A percentile compares a stretch with the other conserved stretches of the same genome.
phyloP scores from a whole-genome alignment of 2,329 filamentous ascomycete genomes.

The Coniochaeta sp. region DNA sequence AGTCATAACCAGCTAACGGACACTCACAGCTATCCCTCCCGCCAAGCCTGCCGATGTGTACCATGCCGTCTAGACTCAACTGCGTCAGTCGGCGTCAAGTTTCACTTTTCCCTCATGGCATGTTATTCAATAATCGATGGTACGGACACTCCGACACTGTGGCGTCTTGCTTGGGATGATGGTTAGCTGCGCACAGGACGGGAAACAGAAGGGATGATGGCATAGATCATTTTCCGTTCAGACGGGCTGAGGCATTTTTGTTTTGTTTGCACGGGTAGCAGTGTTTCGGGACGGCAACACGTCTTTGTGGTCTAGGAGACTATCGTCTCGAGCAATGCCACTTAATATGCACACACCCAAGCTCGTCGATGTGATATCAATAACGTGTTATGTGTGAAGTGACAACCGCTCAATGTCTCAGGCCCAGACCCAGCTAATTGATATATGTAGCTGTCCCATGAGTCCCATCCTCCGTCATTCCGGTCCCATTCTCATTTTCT shows the following conservation, averaged over 20 bases:
- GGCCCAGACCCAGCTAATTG: no score
- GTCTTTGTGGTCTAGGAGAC: not conserved
- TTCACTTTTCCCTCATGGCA: not conserved
- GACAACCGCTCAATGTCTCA: no score
- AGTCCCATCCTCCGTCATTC: no score
- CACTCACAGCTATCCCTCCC: not conserved
- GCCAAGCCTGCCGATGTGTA: not conserved
- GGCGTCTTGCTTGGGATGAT: not conserved
- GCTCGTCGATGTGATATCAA: no score
- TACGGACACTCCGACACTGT: not conserved
- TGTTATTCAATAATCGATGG: not conserved
- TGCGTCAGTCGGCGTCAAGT: not conserved
- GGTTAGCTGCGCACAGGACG: not conserved
- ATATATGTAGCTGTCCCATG: no score
- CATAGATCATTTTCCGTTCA: not conserved
- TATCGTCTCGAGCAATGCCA: no score
- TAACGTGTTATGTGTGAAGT: no score
- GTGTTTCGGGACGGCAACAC: not conserved
- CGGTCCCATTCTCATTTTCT: no score
- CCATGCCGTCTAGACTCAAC: not conserved
- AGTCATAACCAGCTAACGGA: not conserved
- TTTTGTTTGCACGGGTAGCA: not conserved
- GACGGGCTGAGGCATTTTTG: not conserved
- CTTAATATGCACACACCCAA: no score
- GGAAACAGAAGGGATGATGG: not conserved